phyloP scores from a whole-genome alignment of 2,329 filamentous ascomycete genomes.

The Trichoderma sp. region DNA sequence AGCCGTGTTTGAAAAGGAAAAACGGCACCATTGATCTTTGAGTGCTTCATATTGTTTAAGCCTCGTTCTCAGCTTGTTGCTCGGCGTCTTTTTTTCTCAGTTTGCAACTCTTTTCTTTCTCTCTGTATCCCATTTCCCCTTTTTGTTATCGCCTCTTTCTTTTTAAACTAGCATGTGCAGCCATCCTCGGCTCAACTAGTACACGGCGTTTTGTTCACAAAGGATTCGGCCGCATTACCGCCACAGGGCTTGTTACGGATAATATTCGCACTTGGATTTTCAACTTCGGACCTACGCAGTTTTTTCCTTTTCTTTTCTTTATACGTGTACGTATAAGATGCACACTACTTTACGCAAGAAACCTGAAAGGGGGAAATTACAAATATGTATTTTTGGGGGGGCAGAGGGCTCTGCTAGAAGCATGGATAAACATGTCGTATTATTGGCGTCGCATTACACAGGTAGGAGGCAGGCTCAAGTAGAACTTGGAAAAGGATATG shows the following conservation, averaged over 20 bases:
- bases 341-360: neutral
- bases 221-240: constrained; percentile 19
- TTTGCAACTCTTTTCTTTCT: neutral
- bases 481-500: neutral
- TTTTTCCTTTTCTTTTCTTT: neutral
- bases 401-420: neutral
- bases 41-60: constrained; percentile 11
- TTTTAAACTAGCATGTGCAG: neutral
- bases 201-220: constrained; percentile 26
- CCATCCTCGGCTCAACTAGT: constrained; percentile 4
- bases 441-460: constrained; percentile 9
- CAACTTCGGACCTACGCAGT: constrained; percentile 9
- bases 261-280: constrained; percentile 1
- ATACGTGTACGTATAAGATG: neutral
- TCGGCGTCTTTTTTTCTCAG: constrained; percentile 22
- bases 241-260: constrained; percentile 21
- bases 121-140: neutral
- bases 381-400: neutral
- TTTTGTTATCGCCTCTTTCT: neutral
- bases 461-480: neutral
- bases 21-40: neutral
- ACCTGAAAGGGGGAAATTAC: neutral
- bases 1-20: neutral
- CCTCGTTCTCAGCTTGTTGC: neutral
- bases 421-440: constrained; percentile 1